phyloP scores from a whole-genome alignment of 768 basidiomycete genomes.

The Cyathus striatus region DNA sequence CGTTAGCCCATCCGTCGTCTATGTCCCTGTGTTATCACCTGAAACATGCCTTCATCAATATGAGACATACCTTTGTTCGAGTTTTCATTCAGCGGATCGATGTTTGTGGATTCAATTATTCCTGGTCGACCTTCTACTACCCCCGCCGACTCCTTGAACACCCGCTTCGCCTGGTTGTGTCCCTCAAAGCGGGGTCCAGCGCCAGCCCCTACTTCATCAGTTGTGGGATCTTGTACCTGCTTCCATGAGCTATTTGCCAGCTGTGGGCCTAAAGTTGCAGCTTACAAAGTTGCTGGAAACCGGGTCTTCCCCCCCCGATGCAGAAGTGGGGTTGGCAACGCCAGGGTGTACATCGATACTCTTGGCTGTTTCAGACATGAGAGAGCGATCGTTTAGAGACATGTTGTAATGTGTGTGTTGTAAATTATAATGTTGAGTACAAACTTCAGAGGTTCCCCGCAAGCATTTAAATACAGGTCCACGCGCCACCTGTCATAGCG shows the following conservation, averaged over 20 bases:
- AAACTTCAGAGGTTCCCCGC: too few species aligned
- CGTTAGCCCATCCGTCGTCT: constrained; percentile 42
- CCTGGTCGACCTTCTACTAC: constrained; percentile 50
- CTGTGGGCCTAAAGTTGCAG: too few species aligned
- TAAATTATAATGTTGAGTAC: too few species aligned
- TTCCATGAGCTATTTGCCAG: too few species aligned
- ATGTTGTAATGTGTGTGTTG: constrained; percentile 16
- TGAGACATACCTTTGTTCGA: constrained; percentile 30
- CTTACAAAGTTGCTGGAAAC: constrained; percentile 38
- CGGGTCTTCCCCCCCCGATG: constrained; percentile 29
- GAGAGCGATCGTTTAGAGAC: constrained; percentile 22
- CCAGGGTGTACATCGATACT: constrained; percentile 36
- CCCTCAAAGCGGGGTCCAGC: constrained; percentile 33
- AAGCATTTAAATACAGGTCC: too few species aligned
- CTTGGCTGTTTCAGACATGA: constrained; percentile 14
- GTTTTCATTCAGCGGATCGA: constrained; percentile 45
- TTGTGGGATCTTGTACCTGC: constrained; percentile 38
- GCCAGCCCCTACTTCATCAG: constrained; percentile 32
- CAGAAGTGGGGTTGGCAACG: constrained; percentile 38
- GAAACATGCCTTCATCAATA: background rate
- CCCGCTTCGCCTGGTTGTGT: constrained; percentile 30
- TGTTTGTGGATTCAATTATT: constrained; percentile 50
- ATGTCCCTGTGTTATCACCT: background rate
- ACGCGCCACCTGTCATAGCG: too few species aligned
- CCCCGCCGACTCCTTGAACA: constrained; percentile 36